A percentile compares a stretch with the other conserved stretches of the same genome.
Conservation (phyloP, 192 early-diverging fungal species). For the Coemansia sp. region DNA sequence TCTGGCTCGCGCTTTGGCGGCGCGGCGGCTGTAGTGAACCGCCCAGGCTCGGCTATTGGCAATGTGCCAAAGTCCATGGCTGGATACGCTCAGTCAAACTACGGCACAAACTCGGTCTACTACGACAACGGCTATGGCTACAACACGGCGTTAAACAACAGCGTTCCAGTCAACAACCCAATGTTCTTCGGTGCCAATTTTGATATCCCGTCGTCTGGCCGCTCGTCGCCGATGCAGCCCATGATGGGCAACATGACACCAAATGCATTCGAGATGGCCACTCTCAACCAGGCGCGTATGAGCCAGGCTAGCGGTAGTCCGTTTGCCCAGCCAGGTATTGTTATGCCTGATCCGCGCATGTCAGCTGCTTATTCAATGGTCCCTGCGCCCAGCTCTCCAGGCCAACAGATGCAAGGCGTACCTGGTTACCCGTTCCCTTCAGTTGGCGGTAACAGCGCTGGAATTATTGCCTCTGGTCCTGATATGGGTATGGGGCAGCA, state of each 20-base stretch:
- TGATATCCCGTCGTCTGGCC: constrained; percentile 41
- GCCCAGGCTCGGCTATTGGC: constrained; percentile 53
- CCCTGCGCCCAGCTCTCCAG: background rate
- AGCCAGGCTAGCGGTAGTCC: constrained; percentile 28
- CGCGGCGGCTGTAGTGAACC: constrained; percentile 34
- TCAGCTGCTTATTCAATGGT: constrained; percentile 13
- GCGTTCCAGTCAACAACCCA: constrained; percentile 19
- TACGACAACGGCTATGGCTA: constrained; percentile 54
- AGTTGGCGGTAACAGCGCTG: background rate
- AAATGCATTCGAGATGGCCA: constrained; percentile 49
- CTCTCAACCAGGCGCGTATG: constrained; percentile 32
- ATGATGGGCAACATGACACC: constrained; percentile 20
- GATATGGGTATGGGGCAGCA: constrained; percentile 1
- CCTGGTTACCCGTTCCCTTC: background rate
- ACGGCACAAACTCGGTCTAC: constrained; percentile 52
- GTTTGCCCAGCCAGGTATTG: constrained; percentile 25
- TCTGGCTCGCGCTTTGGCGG: constrained; percentile 47
- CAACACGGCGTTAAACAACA: constrained; percentile 42
- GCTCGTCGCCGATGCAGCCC: constrained; percentile 37
- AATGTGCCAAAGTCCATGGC: constrained; percentile 54
- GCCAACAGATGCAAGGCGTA: background rate
- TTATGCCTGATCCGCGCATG: constrained; percentile 26
- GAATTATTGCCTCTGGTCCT: background rate
- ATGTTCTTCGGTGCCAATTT: constrained; percentile 18
- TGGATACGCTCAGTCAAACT: constrained; percentile 43